Base-by-base conservation (phyloP, 2,329 filamentous ascomycete species). In the Tricladium varicosporioides region DNA sequence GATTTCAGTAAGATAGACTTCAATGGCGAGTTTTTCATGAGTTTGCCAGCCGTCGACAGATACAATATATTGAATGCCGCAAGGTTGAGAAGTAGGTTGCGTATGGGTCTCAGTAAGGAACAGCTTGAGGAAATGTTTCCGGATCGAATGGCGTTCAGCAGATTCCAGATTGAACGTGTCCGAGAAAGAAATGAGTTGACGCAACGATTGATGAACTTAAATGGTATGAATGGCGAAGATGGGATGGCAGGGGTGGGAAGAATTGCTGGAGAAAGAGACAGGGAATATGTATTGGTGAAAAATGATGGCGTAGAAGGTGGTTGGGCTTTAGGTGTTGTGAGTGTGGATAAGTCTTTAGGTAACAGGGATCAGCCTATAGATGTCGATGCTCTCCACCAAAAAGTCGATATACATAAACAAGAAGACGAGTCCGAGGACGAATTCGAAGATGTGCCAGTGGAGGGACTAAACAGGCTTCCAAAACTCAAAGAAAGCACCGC, bases 1-100 rank as follows among this genome's bases (percentile, higher is more conserved):
- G 93, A 97, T 74, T 99, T 99, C 70, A 95, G 90, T 69, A 97
- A 97, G 74, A 99, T 99, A 66, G 94, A 99, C 70, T 99, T 97
- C 67, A 89, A 97, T 63, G 91, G 92, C 63, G 86, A 93, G 11
- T 99, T 99, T 74, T 99, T 99, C 75, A 84, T 89, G 71, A 96
- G 91, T 70, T 74, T 99, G 56, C 94, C 95, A 0, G 81, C 92
- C 1, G 87, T 88, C 1, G 94, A 99, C 75, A 85, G 93, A 49
- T 99, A 99, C 77, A 97, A 97, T 67, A 99, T 99, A 53, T 76
- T 99, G 18, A 99, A 99, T 70, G 94, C 95, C 1, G 94, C 95
- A 1, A 82, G 94, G 60, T 71, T 99, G 60, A 81, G 94, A 56
- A 96, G 91, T 71, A 82, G 94, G 53, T 78, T 99, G 67, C 85